Evolutionary conservation across 2,329 filamentous ascomycete genomes (phyloP).

Genomic region (Juglanconis oblonga): DNA sequence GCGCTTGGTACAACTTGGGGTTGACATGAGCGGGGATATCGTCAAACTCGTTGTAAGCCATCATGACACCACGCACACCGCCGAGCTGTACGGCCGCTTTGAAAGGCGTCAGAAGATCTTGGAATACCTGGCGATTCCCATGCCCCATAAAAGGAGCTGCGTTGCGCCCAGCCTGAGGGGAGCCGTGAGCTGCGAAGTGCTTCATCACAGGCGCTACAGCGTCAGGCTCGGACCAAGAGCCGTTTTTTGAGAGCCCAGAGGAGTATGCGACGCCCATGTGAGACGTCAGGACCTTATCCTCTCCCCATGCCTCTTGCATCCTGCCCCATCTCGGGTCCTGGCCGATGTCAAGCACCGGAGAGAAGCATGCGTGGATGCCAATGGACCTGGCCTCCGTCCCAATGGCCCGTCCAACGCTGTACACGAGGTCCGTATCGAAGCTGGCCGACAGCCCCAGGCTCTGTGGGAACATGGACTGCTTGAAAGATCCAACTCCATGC

Average conservation of each 20-base stretch:
- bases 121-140: slow-evolving; percentile 39
- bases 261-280: slow-evolving; percentile 43
- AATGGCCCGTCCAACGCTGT: slow-evolving; percentile 39
- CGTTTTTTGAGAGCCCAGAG: slow-evolving; percentile 41
- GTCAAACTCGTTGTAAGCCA: slow-evolving; percentile 42
- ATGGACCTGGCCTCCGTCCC: slow-evolving; percentile 41
- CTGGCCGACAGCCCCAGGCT: slow-evolving; percentile 38
- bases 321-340: slow-evolving; percentile 43
- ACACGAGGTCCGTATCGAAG: slow-evolving; percentile 40
- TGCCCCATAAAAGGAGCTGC: slow-evolving; percentile 42
- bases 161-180: slow-evolving; percentile 40
- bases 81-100: slow-evolving; percentile 40
- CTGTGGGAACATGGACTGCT: slow-evolving; percentile 44
- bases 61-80: slow-evolving; percentile 41
- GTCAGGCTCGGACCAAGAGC: slow-evolving; percentile 38
- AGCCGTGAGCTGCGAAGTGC: slow-evolving; percentile 43
- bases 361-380: slow-evolving; percentile 41
- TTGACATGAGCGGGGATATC: slow-evolving; percentile 37
- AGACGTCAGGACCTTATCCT: slow-evolving; percentile 41
- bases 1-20: slow-evolving; percentile 35
- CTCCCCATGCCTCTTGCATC: slow-evolving; percentile 45
- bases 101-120: slow-evolving; percentile 41
- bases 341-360: slow-evolving; percentile 41
- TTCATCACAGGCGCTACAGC: slow-evolving; percentile 43
- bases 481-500: slow-evolving; percentile 42